Evolutionary conservation across 495 filamentous ascomycete species (phyloP).

Genomic region (Aspergillus avenaceus): DNA sequence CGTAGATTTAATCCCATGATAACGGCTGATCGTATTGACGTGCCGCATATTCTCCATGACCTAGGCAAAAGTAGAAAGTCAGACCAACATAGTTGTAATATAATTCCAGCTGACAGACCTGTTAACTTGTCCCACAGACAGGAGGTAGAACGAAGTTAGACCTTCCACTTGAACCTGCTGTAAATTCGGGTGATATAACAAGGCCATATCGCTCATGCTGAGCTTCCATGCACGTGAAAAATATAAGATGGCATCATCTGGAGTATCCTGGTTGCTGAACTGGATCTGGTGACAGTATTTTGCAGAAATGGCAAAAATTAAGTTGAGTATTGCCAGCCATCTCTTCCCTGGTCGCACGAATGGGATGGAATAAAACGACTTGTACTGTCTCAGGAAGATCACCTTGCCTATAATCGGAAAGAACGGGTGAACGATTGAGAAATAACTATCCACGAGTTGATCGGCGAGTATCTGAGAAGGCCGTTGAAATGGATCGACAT

Average conservation of each 20-base stretch:
- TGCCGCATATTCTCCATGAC: constrained; percentile 57
- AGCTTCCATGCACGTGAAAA: constrained; percentile 56
- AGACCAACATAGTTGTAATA: not conserved
- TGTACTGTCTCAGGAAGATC: constrained; percentile 40
- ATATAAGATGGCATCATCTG: constrained; percentile 46
- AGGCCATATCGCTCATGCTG: constrained; percentile 39
- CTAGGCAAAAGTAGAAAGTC: constrained; percentile 25
- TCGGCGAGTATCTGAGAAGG: constrained; percentile 51
- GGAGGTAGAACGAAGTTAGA: constrained; percentile 54
- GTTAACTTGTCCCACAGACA: constrained; percentile 55
- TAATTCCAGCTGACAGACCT: constrained; percentile 31
- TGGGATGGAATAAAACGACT: constrained; percentile 30
- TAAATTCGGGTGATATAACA: constrained; percentile 53
- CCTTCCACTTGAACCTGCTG: constrained; percentile 57
- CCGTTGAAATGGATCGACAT: constrained; percentile 44
- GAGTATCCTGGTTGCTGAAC: not conserved
- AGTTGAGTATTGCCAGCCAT: constrained; percentile 59
- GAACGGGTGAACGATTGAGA: constrained; percentile 50
- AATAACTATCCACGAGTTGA: constrained; percentile 49
- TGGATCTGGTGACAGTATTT: constrained; percentile 41
- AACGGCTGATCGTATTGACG: constrained; percentile 55
- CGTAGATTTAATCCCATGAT: constrained; percentile 59
- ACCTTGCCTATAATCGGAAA: constrained; percentile 57
- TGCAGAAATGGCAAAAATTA: constrained; percentile 62
- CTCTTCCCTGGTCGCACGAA: constrained; percentile 36